These are phyloP conservation scores for Penicillium silybi DNA, from an alignment of 495 filamentous ascomycete species.

Conservation along the genomic window DNA sequence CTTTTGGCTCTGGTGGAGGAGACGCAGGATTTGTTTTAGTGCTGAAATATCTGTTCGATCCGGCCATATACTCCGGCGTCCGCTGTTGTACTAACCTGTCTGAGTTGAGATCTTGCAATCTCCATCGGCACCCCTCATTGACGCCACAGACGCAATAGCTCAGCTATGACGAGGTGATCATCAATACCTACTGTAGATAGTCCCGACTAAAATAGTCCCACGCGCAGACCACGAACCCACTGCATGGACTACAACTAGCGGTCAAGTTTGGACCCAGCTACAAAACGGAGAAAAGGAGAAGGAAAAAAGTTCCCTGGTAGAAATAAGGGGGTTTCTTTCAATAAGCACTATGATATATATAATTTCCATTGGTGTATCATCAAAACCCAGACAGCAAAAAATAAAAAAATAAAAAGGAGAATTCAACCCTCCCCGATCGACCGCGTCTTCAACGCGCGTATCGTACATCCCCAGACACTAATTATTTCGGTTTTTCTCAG, in stretches of 20 bases:
- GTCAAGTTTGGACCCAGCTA: constrained; percentile 6
- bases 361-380: constrained; percentile 33
- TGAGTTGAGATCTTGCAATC: not conserved
- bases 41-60: no score
- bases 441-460: constrained; percentile 9
- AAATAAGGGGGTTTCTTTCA: constrained; percentile 7
- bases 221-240: not conserved
- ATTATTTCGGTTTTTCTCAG: not conserved
- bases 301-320: not conserved
- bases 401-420: constrained; percentile 1
- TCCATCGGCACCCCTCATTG: not conserved
- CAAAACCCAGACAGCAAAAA: constrained; percentile 12
- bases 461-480: constrained; percentile 19
- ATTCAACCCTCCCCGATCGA: not conserved
- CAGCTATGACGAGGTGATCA: constrained; percentile 9
- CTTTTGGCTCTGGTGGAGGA: constrained; percentile 14
- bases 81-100: no score
- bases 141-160: constrained; percentile 1
- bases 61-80: no score
- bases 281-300: not conserved
- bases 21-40: constrained; percentile 11
- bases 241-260: constrained; percentile 14
- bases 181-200: not conserved
- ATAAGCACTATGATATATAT: constrained; percentile 30
- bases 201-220: not conserved